Percentiles rank a stretch among this genome's conserved stretches.
Evolutionary conservation across 495 filamentous ascomycete species (phyloP).

Genomic region (Penicillium salamii): DNA sequence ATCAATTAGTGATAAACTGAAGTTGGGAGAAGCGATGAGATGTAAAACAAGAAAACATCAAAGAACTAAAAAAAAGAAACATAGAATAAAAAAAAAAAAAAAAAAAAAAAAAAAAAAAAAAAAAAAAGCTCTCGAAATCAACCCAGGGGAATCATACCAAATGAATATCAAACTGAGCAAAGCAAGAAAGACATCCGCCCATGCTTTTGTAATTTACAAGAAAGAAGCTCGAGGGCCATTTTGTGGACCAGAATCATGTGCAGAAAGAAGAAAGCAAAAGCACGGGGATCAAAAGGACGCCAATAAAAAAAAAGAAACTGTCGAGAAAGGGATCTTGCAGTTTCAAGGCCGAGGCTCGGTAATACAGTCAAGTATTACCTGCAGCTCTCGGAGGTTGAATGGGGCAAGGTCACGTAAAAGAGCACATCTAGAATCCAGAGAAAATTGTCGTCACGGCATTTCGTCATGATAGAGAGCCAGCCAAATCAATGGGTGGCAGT

Average conservation of each 20-base stretch:
- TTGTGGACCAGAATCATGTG: conserved; percentile 7
- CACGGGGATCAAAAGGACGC: conserved; percentile 5
- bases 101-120: no score
- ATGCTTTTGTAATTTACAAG: conserved; percentile 48
- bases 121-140: conserved; percentile 13
- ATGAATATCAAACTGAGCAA: conserved; percentile 18
- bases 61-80: no score
- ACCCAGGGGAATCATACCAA: conserved; percentile 20
- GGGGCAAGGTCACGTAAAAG: neutral
- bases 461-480: conserved; percentile 30
- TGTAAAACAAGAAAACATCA: no score
- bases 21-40: no score
- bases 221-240: neutral
- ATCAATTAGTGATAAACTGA: no score
- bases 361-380: no score
- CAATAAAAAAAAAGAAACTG: neutral
- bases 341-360: neutral
- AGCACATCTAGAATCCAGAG: conserved; percentile 25
- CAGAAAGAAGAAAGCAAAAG: conserved; percentile 7
- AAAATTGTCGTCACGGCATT: conserved; percentile 34
- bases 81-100: no score
- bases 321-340: neutral
- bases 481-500: conserved; percentile 1
- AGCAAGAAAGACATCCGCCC: conserved; percentile 33
- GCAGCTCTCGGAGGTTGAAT: no score